phyloP scores from a whole-genome alignment of 2,329 filamentous ascomycete species.

The Penicillium sp. region DNA sequence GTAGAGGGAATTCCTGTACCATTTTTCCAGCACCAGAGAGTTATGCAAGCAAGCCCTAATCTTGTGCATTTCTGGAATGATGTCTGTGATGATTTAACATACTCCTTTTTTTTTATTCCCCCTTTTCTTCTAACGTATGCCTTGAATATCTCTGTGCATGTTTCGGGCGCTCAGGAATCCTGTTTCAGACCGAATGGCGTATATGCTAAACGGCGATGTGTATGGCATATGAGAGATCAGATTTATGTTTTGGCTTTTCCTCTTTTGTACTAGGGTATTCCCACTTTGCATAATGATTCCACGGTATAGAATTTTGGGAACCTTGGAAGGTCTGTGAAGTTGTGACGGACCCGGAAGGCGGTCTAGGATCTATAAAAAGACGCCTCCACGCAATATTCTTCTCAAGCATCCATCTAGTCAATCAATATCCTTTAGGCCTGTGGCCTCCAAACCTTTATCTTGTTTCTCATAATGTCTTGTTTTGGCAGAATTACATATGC shows the following conservation, averaged over 20 bases:
- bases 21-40: neutral
- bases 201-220: constrained; percentile 2
- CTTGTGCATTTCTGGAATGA: constrained; percentile 1
- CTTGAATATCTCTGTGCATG: constrained; percentile 12
- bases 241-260: constrained; percentile 11
- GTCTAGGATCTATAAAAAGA: too few relatives aligned
- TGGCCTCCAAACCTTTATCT: too few relatives aligned
- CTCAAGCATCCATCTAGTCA: too few relatives aligned
- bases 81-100: neutral
- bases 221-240: constrained; percentile 26
- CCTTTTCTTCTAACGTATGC: too few relatives aligned
- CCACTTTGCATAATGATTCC: neutral
- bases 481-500: neutral
- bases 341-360: too few relatives aligned
- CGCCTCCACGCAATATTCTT: too few relatives aligned
- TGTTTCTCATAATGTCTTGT: too few relatives aligned
- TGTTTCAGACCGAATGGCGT: constrained; percentile 11
- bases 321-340: too few relatives aligned
- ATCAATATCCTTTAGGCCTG: too few relatives aligned
- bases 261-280: constrained; percentile 2
- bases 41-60: neutral
- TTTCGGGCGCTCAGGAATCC: constrained; percentile 11
- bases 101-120: neutral
- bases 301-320: too few relatives aligned
- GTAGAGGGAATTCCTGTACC: neutral